phyloP scores from a whole-genome alignment of 164 flowering plant species.

The Annona cherimola region DNA sequence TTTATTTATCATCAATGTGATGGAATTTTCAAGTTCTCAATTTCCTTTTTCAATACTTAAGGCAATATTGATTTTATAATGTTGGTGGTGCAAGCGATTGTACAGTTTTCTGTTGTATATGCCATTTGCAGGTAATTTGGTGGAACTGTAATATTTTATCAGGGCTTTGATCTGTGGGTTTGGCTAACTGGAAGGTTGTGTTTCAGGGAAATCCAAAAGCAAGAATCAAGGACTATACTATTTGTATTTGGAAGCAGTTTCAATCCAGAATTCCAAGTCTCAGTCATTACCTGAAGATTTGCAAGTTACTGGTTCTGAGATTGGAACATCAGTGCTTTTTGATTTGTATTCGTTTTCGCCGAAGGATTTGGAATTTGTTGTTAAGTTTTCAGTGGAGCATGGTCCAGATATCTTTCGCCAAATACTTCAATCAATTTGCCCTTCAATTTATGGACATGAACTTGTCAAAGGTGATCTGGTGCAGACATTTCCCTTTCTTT shows the following conservation, averaged over 20 bases:
- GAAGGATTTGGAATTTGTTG: conserved; percentile 85
- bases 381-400: conserved; percentile 73
- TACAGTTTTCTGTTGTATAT: neutral
- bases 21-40: too few species aligned
- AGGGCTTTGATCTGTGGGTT: neutral
- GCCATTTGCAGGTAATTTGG: neutral
- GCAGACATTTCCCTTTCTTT: neutral
- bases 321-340: conserved; percentile 50
- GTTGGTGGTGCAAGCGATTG: neutral
- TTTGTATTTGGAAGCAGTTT: conserved; percentile 86
- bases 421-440: conserved; percentile 88
- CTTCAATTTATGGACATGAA: conserved; percentile 97
- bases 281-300: conserved; percentile 51
- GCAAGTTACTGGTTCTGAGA: conserved; percentile 36
- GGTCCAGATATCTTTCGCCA: conserved; percentile 82
- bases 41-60: neutral
- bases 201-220: conserved; percentile 82
- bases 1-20: too few species aligned
- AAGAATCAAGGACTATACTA: conserved; percentile 82
- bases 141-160: neutral
- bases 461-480: conserved; percentile 75
- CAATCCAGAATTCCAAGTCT: conserved; percentile 76
- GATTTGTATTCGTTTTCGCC: conserved; percentile 77
- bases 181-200: neutral
- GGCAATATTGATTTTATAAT: neutral